phyloP scores from a whole-genome alignment of 305 asterid genomes.

The Fraxinus platypoda region DNA sequence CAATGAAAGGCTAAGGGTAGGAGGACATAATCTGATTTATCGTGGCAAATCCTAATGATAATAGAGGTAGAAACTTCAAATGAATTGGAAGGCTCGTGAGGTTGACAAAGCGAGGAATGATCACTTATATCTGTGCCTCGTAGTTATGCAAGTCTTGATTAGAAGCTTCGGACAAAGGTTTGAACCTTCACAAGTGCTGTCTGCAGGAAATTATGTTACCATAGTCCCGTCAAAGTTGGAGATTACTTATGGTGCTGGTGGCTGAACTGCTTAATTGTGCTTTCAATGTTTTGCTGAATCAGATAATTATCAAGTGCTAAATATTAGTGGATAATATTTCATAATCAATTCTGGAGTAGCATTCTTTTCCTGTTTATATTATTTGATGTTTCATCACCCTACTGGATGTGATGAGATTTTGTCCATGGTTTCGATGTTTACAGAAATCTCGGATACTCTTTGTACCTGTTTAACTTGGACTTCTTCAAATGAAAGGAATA shows the following conservation, averaged over 20 bases:
- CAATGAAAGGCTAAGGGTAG: slow-evolving; percentile 4
- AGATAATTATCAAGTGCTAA: slow-evolving; percentile 5
- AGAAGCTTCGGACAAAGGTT: slow-evolving; percentile 9
- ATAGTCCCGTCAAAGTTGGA: slow-evolving; percentile 13
- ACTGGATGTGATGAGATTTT: slow-evolving; percentile 33
- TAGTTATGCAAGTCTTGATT: background rate
- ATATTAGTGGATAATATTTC: slow-evolving; percentile 23
- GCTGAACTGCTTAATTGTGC: slow-evolving; percentile 6
- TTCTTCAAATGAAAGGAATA: slow-evolving; percentile 10
- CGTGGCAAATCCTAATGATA: slow-evolving; percentile 1
- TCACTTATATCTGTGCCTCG: background rate
- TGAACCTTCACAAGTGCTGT: slow-evolving; percentile 14
- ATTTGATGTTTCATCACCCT: slow-evolving; percentile 30
- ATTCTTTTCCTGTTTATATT: slow-evolving; percentile 28
- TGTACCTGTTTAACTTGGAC: background rate
- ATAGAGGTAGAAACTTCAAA: slow-evolving; percentile 5
- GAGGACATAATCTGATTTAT: slow-evolving; percentile 2
- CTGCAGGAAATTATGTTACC: slow-evolving; percentile 7
- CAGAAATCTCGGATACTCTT: background rate
- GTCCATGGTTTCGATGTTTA: background rate
- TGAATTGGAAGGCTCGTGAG: background rate
- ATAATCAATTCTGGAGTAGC: slow-evolving; percentile 17
- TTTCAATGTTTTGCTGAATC: slow-evolving; percentile 8
- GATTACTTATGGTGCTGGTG: background rate
- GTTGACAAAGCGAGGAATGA: background rate